Evolutionary conservation across 148 eudicot genomes (phyloP).

Genomic region (Fagopyrum esculentum): DNA sequence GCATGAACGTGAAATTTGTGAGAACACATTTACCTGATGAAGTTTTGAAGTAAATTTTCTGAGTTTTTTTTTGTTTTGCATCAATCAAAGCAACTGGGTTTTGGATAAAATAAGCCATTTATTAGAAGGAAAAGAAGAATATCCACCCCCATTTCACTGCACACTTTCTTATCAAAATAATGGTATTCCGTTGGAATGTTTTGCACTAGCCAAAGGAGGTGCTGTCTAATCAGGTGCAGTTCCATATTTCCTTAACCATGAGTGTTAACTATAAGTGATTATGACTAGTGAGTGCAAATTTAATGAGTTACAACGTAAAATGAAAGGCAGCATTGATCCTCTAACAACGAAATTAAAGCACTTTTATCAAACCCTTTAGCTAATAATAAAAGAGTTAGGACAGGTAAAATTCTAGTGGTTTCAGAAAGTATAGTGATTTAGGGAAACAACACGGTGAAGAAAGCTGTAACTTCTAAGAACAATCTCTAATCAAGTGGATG

Average conservation of each 20-base stretch:
- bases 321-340: neutral
- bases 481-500: neutral
- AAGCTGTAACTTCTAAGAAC: neutral
- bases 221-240: neutral
- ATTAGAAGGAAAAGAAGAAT: neutral
- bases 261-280: neutral
- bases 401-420: neutral
- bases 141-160: neutral
- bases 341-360: neutral
- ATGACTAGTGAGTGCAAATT: neutral
- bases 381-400: neutral
- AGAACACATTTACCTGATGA: neutral
- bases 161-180: neutral
- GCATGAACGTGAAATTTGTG: neutral
- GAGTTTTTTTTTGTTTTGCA: neutral
- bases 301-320: neutral
- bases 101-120: neutral
- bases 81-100: neutral
- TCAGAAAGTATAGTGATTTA: neutral
- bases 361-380: neutral
- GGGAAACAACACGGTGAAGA: neutral
- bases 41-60: neutral
- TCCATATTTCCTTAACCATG: neutral
- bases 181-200: neutral
- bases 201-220: neutral